Evolutionary conservation across 2,329 filamentous ascomycete species (phyloP), one percentile per base, ranked within the genome.

Genomic region (Colletotrichum sp.): DNA sequence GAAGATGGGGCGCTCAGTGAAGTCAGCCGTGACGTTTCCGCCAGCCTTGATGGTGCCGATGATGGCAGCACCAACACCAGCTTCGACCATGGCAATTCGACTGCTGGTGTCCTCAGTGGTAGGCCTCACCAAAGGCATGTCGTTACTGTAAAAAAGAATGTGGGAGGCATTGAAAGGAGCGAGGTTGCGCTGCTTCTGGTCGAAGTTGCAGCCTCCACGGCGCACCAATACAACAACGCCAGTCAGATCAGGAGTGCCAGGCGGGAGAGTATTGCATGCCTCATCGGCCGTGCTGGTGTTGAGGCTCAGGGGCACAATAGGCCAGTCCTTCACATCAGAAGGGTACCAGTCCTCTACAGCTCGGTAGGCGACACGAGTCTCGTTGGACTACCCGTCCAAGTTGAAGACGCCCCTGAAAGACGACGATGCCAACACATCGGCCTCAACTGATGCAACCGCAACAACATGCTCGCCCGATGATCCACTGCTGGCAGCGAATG

Each of bases 361-460:
- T 9, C 72, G 59, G 65, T 77, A 77, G 26, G 69, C 72, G 15
- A 73, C 39, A n/a, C 65, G 65, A 6, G 75, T 75, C 32, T 69
- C 68, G 36, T 77, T 76, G 16, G 67, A 57, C 15, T 30, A 30
- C 1, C 64, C 67, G 13, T 62, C 63, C 9, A 66, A 36, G 8
- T 13, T 68, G 52, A 77, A 69, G 3, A 64, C 66, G 12, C 70
- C 71, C 26, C 39, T 34, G 77, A 78, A 78, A 4, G 75, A 69
- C 15, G 63, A 60, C 1, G 68, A 64, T 2, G 72, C 71, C 24
- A 77, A 36, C 1, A 78, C 71, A 16, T 76, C 78, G 2, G 81
- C 77, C 16, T 85, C 81, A 57, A 88, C 82, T 0, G 88, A 87
- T 13, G 86, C 88, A 44, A 89, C 83, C 4, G 86, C 84, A 16